These are phyloP conservation scores for Podila minutissima DNA, from an alignment of 192 early-diverging fungal species.

Conservation along the genomic window DNA sequence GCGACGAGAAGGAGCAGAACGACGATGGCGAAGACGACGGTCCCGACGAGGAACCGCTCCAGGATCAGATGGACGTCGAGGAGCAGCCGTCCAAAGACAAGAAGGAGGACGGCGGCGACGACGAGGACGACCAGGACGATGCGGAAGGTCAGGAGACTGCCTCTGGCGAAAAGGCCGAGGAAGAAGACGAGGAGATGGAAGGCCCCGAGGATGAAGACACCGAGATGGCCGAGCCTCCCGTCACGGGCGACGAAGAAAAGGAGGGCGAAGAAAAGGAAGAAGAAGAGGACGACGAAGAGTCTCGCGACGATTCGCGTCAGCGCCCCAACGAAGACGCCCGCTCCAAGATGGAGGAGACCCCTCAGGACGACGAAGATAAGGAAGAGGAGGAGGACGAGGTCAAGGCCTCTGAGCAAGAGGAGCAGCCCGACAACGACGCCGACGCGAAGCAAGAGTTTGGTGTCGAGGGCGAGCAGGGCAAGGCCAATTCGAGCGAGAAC, in stretches of 20 bases:
- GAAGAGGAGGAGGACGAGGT: slow-evolving; percentile 61
- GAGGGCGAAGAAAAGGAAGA: slow-evolving; percentile 35
- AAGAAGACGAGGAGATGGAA: slow-evolving; percentile 56
- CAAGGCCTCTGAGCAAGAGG: slow-evolving; percentile 55
- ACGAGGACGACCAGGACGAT: slow-evolving; percentile 55
- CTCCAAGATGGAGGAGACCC: slow-evolving; percentile 30
- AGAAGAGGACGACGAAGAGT: slow-evolving; percentile 39
- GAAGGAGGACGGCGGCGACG: slow-evolving; percentile 30
- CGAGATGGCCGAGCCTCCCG: slow-evolving; percentile 35
- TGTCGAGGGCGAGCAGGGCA: slow-evolving; percentile 71
- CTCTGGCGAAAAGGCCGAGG: slow-evolving; percentile 34
- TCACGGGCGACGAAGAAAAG: slow-evolving; percentile 23
- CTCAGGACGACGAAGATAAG: slow-evolving; percentile 37
- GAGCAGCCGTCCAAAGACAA: slow-evolving; percentile 51
- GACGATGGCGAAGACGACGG: slow-evolving; percentile 59
- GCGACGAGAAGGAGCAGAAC: slow-evolving; percentile 49
- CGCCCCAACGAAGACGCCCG: slow-evolving; percentile 36
- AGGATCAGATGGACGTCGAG: slow-evolving; percentile 55
- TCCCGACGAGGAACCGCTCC: slow-evolving; percentile 43
- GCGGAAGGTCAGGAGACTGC: slow-evolving; percentile 46
- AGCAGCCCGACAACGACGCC: slow-evolving; percentile 57
- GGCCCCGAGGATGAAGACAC: slow-evolving; percentile 25
- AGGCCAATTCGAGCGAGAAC: slow-evolving; percentile 54
- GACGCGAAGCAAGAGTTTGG: slow-evolving; percentile 71
- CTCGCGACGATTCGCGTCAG: slow-evolving; percentile 43